Evolutionary conservation across 495 filamentous ascomycete genomes (phyloP).

Genomic region (Cairneyella variabilis): DNA sequence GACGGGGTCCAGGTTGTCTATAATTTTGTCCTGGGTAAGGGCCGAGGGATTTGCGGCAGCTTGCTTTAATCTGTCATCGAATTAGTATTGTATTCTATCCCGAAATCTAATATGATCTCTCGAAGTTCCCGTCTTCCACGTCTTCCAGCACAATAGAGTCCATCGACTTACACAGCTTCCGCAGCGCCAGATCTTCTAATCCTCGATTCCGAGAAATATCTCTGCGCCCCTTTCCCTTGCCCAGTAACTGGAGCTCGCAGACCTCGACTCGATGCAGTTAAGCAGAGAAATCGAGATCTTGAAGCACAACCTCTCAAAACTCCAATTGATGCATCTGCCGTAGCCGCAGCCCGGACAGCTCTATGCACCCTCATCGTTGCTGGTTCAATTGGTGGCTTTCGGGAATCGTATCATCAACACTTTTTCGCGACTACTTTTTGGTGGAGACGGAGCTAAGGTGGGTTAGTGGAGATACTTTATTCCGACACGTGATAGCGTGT

Average conservation of each 20-base stretch:
- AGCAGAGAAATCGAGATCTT: conserved; percentile 14
- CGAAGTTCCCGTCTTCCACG: not conserved
- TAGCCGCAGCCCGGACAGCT: conserved; percentile 23
- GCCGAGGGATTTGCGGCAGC: conserved; percentile 55
- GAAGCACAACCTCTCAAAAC: conserved; percentile 14
- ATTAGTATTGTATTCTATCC: not conserved
- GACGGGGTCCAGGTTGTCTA: conserved; percentile 61
- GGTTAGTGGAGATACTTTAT: not conserved
- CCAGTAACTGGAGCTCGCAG: conserved; percentile 14
- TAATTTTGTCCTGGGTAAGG: conserved; percentile 47
- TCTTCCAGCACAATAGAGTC: not conserved
- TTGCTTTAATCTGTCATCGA: conserved; percentile 47
- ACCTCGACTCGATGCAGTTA: conserved; percentile 24
- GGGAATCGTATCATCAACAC: conserved; percentile 6
- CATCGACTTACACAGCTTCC: conserved; percentile 39
- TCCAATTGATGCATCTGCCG: conserved; percentile 16
- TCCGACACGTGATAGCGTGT: conserved; percentile 2
- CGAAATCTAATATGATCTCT: too few relatives aligned
- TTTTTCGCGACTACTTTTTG: not conserved
- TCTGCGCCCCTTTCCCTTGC: conserved; percentile 23
- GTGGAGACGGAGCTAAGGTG: not conserved
- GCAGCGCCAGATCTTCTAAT: conserved; percentile 33
- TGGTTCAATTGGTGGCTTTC: conserved; percentile 7
- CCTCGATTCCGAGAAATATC: conserved; percentile 29
- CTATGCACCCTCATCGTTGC: conserved; percentile 30